Evolutionary conservation across 75 land plant species (phyloP), one percentile per base, ranked within the genome.

Genomic region (Azolla pinnata): DNA sequence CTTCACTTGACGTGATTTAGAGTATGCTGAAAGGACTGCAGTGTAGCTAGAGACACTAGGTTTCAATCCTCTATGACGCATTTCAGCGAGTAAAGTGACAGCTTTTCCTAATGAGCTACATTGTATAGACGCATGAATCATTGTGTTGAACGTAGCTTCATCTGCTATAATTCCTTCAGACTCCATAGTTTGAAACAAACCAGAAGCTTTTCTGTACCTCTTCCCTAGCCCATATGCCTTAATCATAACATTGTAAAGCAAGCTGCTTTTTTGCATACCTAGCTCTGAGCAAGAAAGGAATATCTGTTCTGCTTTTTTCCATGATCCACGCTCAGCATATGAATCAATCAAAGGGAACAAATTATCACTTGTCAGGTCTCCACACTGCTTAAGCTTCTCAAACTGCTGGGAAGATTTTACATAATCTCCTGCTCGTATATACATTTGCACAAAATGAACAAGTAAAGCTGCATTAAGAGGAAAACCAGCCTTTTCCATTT

Each of bases 181-280:
- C 59, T 59, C 73, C 85, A 86, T 79, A 38, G 48, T 47, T 49
- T 66, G 74, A 62, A 79, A 79, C 52, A 86, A 63, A 18, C 66
- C 55, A 21, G 77, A 45, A 56, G 83, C 90, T 56, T 82, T 79
- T 46, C 66, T 74, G 60, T 76, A 76, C 4, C 68, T 53, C 25
- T 68, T 55, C 31, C 73, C 72, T 18, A 58, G 65, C 4, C 82
- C 84, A 75, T 85, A 85, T 10, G 82, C 84, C 55, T 85, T 85
- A 4, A 85, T 67, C 84, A 86, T 79, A 4, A 82, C 85, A 78
- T 86, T 86, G 53, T 74, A 74, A 20, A 79, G 75, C 60, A 70
- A 2, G 31, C 74, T 65, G 56, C 60, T 71, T 70, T 29, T 71
- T 51, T 55, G 67, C 30, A 34, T 5, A 52, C 65, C 71, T n/a